Evolutionary conservation across 1,139 yeast species (phyloP).

Genomic region (Protomyces lactucae-debilis): DNA sequence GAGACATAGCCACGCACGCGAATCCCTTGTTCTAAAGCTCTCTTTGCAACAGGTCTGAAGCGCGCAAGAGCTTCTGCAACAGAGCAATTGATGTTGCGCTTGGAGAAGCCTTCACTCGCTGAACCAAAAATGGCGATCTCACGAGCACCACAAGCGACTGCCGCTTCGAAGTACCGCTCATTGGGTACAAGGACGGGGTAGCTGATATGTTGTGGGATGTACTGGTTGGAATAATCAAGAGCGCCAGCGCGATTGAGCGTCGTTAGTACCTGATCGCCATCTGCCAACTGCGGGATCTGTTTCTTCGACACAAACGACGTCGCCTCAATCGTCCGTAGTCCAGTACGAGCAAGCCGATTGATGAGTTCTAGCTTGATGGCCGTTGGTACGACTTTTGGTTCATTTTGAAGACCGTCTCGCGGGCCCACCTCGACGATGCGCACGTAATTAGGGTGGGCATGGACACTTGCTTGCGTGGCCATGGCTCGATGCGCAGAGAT

Average conservation of each 20-base stretch:
- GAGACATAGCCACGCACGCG: conserved; percentile 40
- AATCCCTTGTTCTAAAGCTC: conserved; percentile 35
- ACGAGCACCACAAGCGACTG: conserved; percentile 34
- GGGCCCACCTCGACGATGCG: conserved; percentile 41
- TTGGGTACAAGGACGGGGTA: conserved; percentile 41
- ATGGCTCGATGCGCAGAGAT: neutral
- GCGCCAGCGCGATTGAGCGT: neutral
- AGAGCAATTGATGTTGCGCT: conserved; percentile 39
- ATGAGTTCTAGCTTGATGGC: conserved; percentile 38
- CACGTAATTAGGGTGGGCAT: neutral
- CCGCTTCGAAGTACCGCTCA: conserved; percentile 38
- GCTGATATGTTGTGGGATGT: conserved; percentile 30
- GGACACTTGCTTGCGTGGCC: neutral
- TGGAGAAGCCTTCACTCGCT: conserved; percentile 40
- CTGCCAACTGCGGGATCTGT: conserved; percentile 43
- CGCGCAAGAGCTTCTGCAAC: conserved; percentile 37
- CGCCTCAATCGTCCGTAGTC: conserved; percentile 38
- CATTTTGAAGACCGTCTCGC: conserved; percentile 42
- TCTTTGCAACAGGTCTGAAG: conserved; percentile 35
- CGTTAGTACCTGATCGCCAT: conserved; percentile 34
- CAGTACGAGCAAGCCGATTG: conserved; percentile 37
- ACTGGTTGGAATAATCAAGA: neutral
- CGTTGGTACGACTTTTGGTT: conserved; percentile 37
- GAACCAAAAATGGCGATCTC: conserved; percentile 42
- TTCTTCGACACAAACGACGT: conserved; percentile 42